phyloP scores from a whole-genome alignment of 2,329 filamentous ascomycete species.

The Microcyclospora pomicola region DNA sequence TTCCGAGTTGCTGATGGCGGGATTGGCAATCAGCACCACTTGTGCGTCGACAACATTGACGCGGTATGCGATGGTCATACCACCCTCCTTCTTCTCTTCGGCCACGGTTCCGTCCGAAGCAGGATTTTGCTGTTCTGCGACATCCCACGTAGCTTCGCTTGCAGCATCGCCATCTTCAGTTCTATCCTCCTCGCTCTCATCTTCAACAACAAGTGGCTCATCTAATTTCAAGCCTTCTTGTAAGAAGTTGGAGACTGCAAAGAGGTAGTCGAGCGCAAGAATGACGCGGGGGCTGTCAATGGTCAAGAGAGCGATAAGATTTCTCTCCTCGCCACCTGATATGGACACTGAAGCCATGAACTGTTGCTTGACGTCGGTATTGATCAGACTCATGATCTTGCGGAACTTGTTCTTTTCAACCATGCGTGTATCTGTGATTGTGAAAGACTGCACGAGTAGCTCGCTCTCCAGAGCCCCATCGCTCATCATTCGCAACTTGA shows the following conservation, averaged over 20 bases:
- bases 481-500: constrained; percentile 86
- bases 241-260: constrained; percentile 75
- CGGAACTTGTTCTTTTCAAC: constrained; percentile 88
- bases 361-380: constrained; percentile 82
- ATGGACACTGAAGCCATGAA: constrained; percentile 97
- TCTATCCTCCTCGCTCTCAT: constrained; percentile 36
- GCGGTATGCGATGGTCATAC: constrained; percentile 71
- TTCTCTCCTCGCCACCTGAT: constrained; percentile 67
- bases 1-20: constrained; percentile 76
- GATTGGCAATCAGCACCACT: constrained; percentile 91
- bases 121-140: constrained; percentile 11
- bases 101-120: constrained; percentile 17
- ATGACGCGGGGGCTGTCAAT: constrained; percentile 92
- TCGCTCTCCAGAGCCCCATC: constrained; percentile 88
- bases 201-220: constrained; percentile 47
- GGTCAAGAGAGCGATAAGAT: constrained; percentile 79
- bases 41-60: constrained; percentile 94
- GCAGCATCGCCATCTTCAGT: constrained; percentile 40
- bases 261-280: constrained; percentile 89
- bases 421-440: constrained; percentile 81
- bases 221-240: constrained; percentile 49
- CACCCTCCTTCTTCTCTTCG: constrained; percentile 24
- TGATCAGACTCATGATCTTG: constrained; percentile 95
- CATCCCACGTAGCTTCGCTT: constrained; percentile 19
- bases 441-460: constrained; percentile 84